A percentile compares a stretch with the other conserved stretches of the same genome.
Evolutionary conservation across 768 basidiomycete species (phyloP).

Genomic region (Xerocomus spinulosus): DNA sequence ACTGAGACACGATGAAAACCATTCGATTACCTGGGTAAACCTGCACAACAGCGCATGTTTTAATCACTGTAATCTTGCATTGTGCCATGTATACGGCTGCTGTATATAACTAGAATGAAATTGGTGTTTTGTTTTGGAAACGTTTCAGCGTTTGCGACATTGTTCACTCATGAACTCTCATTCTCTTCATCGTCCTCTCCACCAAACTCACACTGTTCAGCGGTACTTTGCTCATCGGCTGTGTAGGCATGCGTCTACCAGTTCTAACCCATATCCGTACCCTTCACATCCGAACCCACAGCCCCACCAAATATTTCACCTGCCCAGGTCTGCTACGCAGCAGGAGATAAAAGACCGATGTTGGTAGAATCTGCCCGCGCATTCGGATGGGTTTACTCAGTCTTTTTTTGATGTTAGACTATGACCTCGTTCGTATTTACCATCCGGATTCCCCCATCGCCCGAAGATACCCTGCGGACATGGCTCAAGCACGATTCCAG

Average conservation of each 20-base stretch:
- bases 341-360: slow-evolving; percentile 56
- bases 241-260: slow-evolving; percentile 17
- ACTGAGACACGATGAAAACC: background rate
- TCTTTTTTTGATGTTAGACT: slow-evolving; percentile 42
- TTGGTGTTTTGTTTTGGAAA: no score
- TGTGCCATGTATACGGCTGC: background rate
- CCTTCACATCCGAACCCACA: slow-evolving; percentile 48
- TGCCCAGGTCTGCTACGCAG: slow-evolving; percentile 48
- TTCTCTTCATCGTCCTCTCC: slow-evolving; percentile 3
- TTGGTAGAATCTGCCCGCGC: slow-evolving; percentile 27
- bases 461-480: slow-evolving; percentile 39
- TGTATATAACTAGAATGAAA: no score
- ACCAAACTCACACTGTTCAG: slow-evolving; percentile 6
- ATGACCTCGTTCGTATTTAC: slow-evolving; percentile 74
- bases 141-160: no score
- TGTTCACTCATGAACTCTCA: no score
- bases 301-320: slow-evolving; percentile 61
- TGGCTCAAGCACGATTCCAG: slow-evolving; percentile 62
- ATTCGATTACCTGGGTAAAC: background rate
- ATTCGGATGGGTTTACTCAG: slow-evolving; percentile 1
- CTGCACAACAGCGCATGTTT: no score
- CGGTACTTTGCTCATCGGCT: slow-evolving; percentile 1
- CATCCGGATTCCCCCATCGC: slow-evolving; percentile 64
- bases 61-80: no score
- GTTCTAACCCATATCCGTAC: slow-evolving; percentile 43